Base-by-base conservation (phyloP, 2,329 filamentous ascomycete species). In the Penicillium sp. region DNA sequence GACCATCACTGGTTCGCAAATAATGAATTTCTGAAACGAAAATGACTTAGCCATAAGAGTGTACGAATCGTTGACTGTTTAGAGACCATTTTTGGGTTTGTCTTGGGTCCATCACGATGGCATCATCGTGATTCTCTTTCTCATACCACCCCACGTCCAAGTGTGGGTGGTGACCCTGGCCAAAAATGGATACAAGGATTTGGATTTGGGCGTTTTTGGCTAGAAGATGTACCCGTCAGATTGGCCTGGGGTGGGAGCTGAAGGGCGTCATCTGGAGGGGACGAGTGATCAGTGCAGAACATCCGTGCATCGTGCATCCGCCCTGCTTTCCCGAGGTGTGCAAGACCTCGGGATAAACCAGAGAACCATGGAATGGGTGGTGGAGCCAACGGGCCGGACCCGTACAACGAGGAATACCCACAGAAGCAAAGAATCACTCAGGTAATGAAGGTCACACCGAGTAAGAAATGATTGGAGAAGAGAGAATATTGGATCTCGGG, bases 371-470 rank as follows among this genome's bases (percentile, higher is more conserved):
- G 54, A 56, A 48, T 41, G 14, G 5, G 49, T 24, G 48, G 63
- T 65, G 62, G 63, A 64, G 59, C 50, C 22, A 8, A 45, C 63
- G 63, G 63, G 57, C 63, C 63, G 63, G 56, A 57, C 62, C 63
- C 61, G 63, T 27, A 46, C 26, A 6, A 13, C 5, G 19, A 43
- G 44, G 24, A 41, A 47, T 53, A 43, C 47, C 21, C 19, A 52
- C 50, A 27, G 22, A 33, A 52, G 19, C 3, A 19, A 39, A 19
- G n/a, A 53, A 50, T 21, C 13, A 46, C 4, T 14, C 13, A 33
- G 1, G 14, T n/a, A 5, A 26, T 9, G 50, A 46, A 35, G 39
- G 46, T 37, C 24, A 51, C 41, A 55, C 48, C 47, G n/a, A 43
- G 37, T 19, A n/a, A 14, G n/a, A 29, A 52, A 53, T 45, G 57